Conservation (phyloP, 768 basidiomycete genomes). For the Xerocomellus intermedius region DNA sequence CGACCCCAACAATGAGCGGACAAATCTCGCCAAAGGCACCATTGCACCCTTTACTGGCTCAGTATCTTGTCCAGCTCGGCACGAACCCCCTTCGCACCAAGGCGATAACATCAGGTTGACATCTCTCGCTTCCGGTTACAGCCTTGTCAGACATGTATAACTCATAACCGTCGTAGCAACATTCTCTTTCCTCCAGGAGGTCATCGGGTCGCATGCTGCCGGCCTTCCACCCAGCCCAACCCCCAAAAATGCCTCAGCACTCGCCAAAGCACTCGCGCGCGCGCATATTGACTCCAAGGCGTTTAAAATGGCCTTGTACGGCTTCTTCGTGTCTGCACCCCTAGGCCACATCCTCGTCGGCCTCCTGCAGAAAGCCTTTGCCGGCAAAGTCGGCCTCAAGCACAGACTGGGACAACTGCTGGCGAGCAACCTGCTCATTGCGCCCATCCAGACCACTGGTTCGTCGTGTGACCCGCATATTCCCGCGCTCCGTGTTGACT, state of each 20-base stretch:
- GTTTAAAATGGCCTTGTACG: slow-evolving; percentile 81
- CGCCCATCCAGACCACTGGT: slow-evolving; percentile 75
- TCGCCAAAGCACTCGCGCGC: slow-evolving; percentile 51
- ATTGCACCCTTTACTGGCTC: slow-evolving; percentile 53
- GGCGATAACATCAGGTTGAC: slow-evolving; percentile 66
- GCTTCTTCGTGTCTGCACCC: slow-evolving; percentile 81
- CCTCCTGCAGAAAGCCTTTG: slow-evolving; percentile 70
- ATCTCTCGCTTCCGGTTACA: background rate
- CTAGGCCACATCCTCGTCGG: slow-evolving; percentile 74
- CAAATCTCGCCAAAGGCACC: slow-evolving; percentile 18
- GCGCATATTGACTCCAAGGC: slow-evolving; percentile 68
- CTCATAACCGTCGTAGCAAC: slow-evolving; percentile 34
- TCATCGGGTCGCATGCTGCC: slow-evolving; percentile 72
- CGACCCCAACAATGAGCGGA: slow-evolving; percentile 38
- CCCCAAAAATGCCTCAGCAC: slow-evolving; percentile 51
- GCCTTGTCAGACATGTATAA: background rate
- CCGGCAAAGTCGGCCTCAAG: slow-evolving; percentile 62
- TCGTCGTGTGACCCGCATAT: slow-evolving; percentile 20
- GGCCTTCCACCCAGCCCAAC: slow-evolving; percentile 52
- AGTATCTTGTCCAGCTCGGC: slow-evolving; percentile 67
- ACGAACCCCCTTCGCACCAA: slow-evolving; percentile 78
- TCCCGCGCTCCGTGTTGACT: background rate
- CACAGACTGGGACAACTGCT: slow-evolving; percentile 72
- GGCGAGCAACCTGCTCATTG: slow-evolving; percentile 71
- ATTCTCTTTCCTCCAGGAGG: slow-evolving; percentile 73